Evolutionary conservation across 2,329 filamentous ascomycete genomes (phyloP), one percentile per base, ranked within the genome.

Genomic region (Aspergillus pseudoterreus): DNA sequence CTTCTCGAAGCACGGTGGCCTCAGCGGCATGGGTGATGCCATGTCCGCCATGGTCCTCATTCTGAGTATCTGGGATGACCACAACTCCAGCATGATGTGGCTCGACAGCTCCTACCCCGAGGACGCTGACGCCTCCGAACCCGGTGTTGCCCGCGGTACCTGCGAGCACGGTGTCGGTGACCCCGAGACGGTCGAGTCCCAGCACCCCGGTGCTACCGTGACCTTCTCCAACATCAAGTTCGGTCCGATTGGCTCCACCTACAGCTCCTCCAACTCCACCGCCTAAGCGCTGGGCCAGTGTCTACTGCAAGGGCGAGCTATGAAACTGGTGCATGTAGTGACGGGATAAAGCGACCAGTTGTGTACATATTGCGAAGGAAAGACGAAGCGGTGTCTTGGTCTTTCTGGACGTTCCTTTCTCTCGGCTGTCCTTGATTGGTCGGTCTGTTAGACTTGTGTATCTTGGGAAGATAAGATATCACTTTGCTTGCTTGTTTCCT

Each of bases 51-150:
- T 85, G 80, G 83, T 84, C 38, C 77, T 87, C 21, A 82, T 85
- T 60, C 76, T 87, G 75, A 66, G 61, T 51, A 51, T 70, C 46
- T 84, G 82, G 82, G 82, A 86, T 65, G 85, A 88, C 71, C 80
- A 87, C 70, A 71, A 79, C 53, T 73, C 81, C 65, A 80, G 84
- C 73, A 88, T 89, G 85, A 78, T 85, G 64, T 90, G 86, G 86
- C 80, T 90, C 62, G 86, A 89, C 75, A 82, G 80, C 57, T 79
- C 73, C 65, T 86, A 80, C 75, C 84, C 85, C 49, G 72, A 73
- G 54, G 65, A 67, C 46, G 68, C 64, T 22, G 68, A 70, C 53
- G 60, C 70, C 19, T 75, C 72, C 52, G 55, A 52, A 3, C 72
- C 73, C 36, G 82, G 82, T 59, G 66, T 74, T 49, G 70, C 71